Evolutionary conservation across 495 filamentous ascomycete species (phyloP), one percentile per base, ranked within the genome.

Genomic region (Tuber calosporum): DNA sequence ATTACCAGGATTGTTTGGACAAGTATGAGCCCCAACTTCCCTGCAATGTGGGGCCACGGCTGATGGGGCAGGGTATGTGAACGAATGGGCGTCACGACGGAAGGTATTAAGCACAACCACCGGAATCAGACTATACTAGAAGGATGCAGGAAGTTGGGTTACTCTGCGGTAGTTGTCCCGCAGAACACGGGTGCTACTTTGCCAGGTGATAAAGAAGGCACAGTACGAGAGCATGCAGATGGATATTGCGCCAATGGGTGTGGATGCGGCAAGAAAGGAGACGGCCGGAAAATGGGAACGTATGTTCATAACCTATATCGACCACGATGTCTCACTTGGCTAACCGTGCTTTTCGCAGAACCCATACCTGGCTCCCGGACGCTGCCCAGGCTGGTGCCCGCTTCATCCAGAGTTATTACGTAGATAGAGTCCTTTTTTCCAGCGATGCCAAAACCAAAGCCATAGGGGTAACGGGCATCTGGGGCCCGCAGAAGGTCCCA

Each of bases 401-500:
- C 53, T 96, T 96, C 79, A 86, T 93, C 7, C 92, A 97, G 84
- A 93, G 93, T 0, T 90, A 93, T 76, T 79, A 87, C 20, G 90
- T 86, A 0, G 86, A 91, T 4, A 86, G 85, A 74, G 85, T 97
- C 15, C 45, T 91, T 0, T 95, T 96, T 81, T 86, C 69, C 2
- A 69, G 45, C 43, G 68, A 38, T 8, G 37, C 41, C 41, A 76
- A 58, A 30, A 53, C 40, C 34, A 74, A 76, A 39, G 74, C 72
- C n/a, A 48, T 67, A 9, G 74, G 74, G 8, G 72, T 76, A 13
- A 72, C 73, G 39, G 74, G 75, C 20, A 42, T 40, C 0, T 77
- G 72, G 15, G 80, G 81, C 8, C 86, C 85, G 0, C 87, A 87
- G 62, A 85, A 85, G 17, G 92, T 91, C 0, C 84, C 82, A 22